phyloP scores from a whole-genome alignment of 805 yeast species.

The Saccharomyces cerevisiae region DNA sequence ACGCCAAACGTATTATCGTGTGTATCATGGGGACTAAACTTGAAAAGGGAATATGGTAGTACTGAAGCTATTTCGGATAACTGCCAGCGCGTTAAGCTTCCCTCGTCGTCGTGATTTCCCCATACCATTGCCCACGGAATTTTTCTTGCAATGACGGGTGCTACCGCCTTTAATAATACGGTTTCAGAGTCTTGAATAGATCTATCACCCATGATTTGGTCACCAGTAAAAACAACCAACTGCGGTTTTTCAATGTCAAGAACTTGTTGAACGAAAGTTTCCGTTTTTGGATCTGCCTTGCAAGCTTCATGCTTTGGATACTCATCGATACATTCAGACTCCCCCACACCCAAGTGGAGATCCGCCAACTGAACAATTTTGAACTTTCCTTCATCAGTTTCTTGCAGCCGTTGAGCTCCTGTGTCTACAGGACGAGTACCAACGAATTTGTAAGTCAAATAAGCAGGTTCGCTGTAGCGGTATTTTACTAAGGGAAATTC shows the following conservation, averaged over 20 bases:
- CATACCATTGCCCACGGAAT: slow-evolving; percentile 81
- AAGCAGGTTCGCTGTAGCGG: slow-evolving; percentile 8
- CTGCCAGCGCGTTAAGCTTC: slow-evolving; percentile 51
- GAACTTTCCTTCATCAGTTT: slow-evolving; percentile 42
- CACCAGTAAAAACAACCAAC: slow-evolving; percentile 81
- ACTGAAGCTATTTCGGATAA: slow-evolving; percentile 47
- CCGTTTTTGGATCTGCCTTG: slow-evolving; percentile 70
- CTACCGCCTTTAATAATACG: slow-evolving; percentile 65
- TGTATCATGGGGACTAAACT: slow-evolving; percentile 41
- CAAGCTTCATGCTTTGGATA: slow-evolving; percentile 52
- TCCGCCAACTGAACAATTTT: slow-evolving; percentile 88
- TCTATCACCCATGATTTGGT: slow-evolving; percentile 75
- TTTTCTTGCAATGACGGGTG: slow-evolving; percentile 54
- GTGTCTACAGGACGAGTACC: slow-evolving; percentile 8
- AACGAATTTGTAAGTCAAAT: slow-evolving; percentile 4
- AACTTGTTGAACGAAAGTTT: slow-evolving; percentile 49
- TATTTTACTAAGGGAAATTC: not conserved
- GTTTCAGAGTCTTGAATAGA: slow-evolving; percentile 72
- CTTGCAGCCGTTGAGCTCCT: slow-evolving; percentile 15
- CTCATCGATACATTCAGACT: slow-evolving; percentile 72
- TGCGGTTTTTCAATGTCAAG: slow-evolving; percentile 76
- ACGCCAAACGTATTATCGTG: slow-evolving; percentile 51
- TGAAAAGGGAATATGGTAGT: slow-evolving; percentile 63
- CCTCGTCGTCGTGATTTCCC: slow-evolving; percentile 95
- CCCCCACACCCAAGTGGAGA: slow-evolving; percentile 79